phyloP scores from a whole-genome alignment of 2,329 filamentous ascomycete genomes.

The Ophiocordyceps robertsii region DNA sequence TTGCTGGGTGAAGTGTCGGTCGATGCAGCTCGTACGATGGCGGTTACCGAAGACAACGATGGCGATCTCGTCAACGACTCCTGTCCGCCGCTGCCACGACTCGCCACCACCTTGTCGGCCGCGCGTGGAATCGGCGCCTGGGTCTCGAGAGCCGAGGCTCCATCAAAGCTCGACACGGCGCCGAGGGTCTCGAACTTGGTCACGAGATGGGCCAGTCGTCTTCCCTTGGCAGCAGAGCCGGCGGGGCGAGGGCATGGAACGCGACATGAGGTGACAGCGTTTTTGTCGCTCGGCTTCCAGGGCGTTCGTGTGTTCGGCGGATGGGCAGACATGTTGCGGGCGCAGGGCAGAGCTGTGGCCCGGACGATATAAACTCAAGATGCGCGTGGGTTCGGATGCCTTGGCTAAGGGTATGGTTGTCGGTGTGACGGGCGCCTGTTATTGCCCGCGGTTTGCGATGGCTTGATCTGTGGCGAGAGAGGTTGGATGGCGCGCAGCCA shows the following conservation, averaged over 20 bases:
- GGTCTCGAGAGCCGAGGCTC: background rate
- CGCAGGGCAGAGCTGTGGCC: too few relatives aligned
- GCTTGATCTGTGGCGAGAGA: too few relatives aligned
- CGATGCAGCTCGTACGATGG: too few relatives aligned
- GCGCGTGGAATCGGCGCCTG: background rate
- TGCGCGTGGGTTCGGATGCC: too few relatives aligned
- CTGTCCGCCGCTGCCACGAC: background rate
- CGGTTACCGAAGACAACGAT: background rate
- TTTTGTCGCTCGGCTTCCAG: background rate
- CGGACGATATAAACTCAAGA: too few relatives aligned
- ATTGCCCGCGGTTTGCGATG: too few relatives aligned
- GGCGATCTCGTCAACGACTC: background rate
- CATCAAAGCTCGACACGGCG: constrained; percentile 2
- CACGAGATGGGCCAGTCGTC: constrained; percentile 17
- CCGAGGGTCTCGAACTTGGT: constrained; percentile 22
- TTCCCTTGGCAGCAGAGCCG: background rate
- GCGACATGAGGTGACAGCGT: background rate
- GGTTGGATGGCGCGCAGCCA: too few relatives aligned
- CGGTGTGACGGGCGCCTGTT: too few relatives aligned
- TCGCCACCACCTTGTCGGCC: background rate
- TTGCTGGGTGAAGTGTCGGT: background rate
- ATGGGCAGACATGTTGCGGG: too few relatives aligned
- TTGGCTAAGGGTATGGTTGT: too few relatives aligned
- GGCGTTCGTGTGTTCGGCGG: too few relatives aligned
- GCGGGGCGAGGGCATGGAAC: background rate